phyloP scores from a whole-genome alignment of 2,329 filamentous ascomycete genomes.

The Phoma sp. region DNA sequence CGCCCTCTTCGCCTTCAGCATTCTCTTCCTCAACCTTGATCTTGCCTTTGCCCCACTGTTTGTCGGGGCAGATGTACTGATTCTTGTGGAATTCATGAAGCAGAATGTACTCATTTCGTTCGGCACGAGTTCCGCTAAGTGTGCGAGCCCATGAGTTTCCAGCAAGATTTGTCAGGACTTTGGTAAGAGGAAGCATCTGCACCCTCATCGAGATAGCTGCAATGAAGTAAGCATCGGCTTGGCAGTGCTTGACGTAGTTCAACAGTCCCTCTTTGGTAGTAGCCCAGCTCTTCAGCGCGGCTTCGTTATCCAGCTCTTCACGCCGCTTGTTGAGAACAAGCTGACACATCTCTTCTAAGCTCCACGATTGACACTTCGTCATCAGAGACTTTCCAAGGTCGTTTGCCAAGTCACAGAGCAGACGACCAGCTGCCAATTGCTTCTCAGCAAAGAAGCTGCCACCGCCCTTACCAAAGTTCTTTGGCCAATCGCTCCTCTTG shows the following conservation, averaged over 20 bases:
- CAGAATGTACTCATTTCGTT: conserved; percentile 99
- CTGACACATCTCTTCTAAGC: conserved; percentile 94
- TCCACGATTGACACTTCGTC: conserved; percentile 98
- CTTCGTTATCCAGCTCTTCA: conserved; percentile 87
- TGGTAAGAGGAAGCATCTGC: conserved; percentile 91
- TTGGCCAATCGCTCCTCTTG: conserved; percentile 83
- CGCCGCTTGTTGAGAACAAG: conserved; percentile 81
- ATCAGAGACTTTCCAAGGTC: conserved; percentile 97
- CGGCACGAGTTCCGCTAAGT: conserved; percentile 90
- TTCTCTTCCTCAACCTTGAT: conserved; percentile 74
- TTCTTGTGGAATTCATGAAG: conserved; percentile 95
- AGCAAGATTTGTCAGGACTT: conserved; percentile 93
- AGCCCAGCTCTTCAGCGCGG: conserved; percentile 84
- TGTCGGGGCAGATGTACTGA: conserved; percentile 98
- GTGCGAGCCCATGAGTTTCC: conserved; percentile 99
- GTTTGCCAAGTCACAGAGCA: conserved; percentile 93
- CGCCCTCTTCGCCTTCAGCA: conserved; percentile 70
- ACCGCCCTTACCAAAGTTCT: conserved; percentile 81
- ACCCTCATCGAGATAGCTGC: conserved; percentile 86
- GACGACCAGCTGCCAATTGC: conserved; percentile 83
- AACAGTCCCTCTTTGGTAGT: conserved; percentile 82
- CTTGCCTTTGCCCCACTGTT: conserved; percentile 79
- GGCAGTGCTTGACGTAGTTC: conserved; percentile 92
- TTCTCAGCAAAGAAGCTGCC: conserved; percentile 93
- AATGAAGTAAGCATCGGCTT: conserved; percentile 95